Evolutionary conservation across 371 early-diverging fungal genomes (phyloP).

Genomic region (Mucor ambiguus): DNA sequence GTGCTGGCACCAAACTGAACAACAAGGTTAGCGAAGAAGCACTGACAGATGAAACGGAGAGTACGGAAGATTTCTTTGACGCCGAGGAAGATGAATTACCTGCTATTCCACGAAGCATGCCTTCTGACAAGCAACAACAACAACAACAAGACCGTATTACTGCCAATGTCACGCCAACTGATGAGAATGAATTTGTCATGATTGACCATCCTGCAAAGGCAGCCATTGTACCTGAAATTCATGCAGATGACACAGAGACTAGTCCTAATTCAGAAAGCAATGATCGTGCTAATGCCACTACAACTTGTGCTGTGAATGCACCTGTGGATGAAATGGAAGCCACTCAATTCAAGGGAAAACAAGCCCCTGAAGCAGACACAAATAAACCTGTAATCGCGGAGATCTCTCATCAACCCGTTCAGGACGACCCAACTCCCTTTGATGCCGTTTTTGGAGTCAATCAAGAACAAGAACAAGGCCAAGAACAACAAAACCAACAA

Average conservation of each 20-base stretch:
- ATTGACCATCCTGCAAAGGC: slow-evolving; percentile 22
- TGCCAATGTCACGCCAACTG: slow-evolving; percentile 1
- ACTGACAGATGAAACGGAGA: slow-evolving; percentile 13
- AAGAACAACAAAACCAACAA: background rate
- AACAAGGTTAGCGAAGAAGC: slow-evolving; percentile 2
- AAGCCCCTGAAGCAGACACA: slow-evolving; percentile 11
- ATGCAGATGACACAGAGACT: background rate
- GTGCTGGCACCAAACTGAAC: background rate
- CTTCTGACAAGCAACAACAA: background rate
- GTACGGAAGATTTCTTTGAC: slow-evolving; percentile 26
- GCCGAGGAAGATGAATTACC: slow-evolving; percentile 15
- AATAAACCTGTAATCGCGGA: slow-evolving; percentile 4
- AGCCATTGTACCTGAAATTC: background rate
- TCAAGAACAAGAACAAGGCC: background rate
- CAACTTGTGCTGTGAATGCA: background rate
- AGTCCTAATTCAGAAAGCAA: background rate
- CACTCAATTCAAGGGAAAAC: background rate
- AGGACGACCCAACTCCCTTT: slow-evolving; percentile 2
- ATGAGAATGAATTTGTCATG: slow-evolving; percentile 28
- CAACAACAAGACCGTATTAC: background rate
- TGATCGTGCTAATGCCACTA: background rate
- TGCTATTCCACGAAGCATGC: background rate
- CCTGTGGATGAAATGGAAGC: background rate
- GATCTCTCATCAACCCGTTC: background rate
- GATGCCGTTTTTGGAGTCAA: slow-evolving; percentile 17